Evolutionary conservation across 148 eudicot genomes (phyloP).

Genomic region (Pharnaceum exiguum): DNA sequence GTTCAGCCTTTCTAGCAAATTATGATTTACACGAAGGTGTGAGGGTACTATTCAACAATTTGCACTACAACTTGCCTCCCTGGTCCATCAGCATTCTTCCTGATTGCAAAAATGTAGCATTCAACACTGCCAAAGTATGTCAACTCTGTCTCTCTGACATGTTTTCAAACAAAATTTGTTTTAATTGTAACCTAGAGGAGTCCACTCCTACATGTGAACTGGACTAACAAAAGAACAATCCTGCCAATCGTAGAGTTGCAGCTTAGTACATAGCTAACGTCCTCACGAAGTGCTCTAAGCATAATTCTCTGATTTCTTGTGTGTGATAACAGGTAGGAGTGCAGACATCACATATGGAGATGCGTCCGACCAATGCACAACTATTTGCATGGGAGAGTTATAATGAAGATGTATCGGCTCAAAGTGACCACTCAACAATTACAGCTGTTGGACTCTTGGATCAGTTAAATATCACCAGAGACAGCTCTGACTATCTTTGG

Average conservation of each 20-base stretch:
- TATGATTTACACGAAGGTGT: conserved; percentile 54
- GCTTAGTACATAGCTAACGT: not conserved
- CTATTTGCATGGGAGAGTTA: conserved; percentile 74
- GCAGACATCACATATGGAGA: conserved; percentile 74
- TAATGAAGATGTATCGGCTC: conserved; percentile 60
- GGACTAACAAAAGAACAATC: not conserved
- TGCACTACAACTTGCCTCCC: conserved; percentile 85
- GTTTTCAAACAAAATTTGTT: too few relatives aligned
- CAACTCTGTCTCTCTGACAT: not conserved
- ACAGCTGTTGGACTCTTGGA: conserved; percentile 71
- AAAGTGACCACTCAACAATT: conserved; percentile 48
- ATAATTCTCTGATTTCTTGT: not conserved
- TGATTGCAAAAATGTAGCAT: conserved; percentile 78
- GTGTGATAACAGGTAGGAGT: conserved; percentile 65
- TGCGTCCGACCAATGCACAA: conserved; percentile 49
- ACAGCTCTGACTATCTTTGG: conserved; percentile 88
- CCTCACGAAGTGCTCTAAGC: not conserved
- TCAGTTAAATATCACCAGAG: conserved; percentile 91
- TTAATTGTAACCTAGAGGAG: too few relatives aligned
- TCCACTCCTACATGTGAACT: too few relatives aligned
- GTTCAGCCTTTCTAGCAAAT: conserved; percentile 88
- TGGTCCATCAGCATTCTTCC: conserved; percentile 99
- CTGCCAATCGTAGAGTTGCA: not conserved
- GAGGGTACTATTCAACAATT: conserved; percentile 68
- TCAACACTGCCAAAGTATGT: conserved; percentile 95